Evolutionary conservation across 768 basidiomycete genomes (phyloP).

Genomic region (Leccinum rimulosum): DNA sequence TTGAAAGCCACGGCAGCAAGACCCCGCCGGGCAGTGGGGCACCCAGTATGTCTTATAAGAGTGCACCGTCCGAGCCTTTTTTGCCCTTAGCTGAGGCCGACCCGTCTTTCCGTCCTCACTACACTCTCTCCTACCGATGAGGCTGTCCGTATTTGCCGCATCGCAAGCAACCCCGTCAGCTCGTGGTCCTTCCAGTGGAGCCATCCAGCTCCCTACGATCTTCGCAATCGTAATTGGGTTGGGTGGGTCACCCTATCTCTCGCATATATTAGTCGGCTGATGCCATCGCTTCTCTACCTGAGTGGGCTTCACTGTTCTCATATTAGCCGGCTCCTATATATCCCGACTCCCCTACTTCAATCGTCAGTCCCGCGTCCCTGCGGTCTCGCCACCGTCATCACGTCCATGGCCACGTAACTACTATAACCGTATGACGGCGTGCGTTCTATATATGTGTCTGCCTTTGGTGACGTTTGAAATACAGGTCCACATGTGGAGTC

Average conservation of each 20-base stretch:
- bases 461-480: not conserved
- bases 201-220: slow-evolving; percentile 13
- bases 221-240: slow-evolving; percentile 10
- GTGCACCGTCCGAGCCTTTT: no score
- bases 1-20: no score
- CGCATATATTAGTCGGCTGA: not conserved
- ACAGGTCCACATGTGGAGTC: slow-evolving; percentile 7
- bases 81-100: no score
- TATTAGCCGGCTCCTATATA: not conserved
- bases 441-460: not conserved
- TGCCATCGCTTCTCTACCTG: not conserved
- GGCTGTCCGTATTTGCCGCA: not conserved
- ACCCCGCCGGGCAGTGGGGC: no score
- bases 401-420: not conserved
- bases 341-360: slow-evolving; percentile 1
- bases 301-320: slow-evolving; percentile 17
- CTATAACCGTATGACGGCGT: not conserved
- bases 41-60: not conserved
- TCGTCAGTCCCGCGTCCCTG: not conserved
- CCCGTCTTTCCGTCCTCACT: no score
- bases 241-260: slow-evolving; percentile 5
- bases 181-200: not conserved
- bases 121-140: not conserved
- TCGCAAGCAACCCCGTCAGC: not conserved
- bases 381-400: not conserved